Conservation (phyloP, 495 filamentous ascomycete genomes). For the Penicillium malachiteum region DNA sequence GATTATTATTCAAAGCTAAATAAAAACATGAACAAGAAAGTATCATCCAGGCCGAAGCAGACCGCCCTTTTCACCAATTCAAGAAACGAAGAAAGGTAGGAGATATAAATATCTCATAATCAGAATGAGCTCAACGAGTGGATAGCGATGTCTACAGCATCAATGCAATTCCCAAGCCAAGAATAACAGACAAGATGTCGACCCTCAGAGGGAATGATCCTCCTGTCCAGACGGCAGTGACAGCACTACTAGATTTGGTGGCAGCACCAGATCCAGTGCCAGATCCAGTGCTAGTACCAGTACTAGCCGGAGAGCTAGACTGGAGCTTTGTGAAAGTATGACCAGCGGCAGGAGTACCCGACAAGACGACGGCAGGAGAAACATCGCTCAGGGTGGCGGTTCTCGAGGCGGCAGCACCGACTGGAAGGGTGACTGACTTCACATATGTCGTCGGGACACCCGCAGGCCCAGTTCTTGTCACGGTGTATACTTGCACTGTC, state of each 20-base stretch:
- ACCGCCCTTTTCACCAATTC: too few species aligned
- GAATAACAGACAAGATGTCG: background rate
- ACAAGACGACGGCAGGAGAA: background rate
- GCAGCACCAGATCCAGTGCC: background rate
- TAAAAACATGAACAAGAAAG: too few species aligned
- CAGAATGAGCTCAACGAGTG: too few species aligned
- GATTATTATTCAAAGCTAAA: too few species aligned
- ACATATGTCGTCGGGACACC: background rate
- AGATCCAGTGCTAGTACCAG: background rate
- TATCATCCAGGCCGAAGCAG: too few species aligned
- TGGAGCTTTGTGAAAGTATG: background rate
- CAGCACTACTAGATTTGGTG: too few species aligned
- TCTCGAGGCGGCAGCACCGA: background rate
- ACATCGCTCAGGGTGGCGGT: background rate
- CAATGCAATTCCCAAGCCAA: background rate
- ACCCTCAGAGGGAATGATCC: background rate
- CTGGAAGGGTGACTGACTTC: background rate
- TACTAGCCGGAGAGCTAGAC: background rate
- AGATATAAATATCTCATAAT: too few species aligned
- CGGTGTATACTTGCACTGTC: background rate
- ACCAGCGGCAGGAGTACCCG: background rate
- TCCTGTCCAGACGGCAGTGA: background rate
- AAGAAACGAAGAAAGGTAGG: too few species aligned
- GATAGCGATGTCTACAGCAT: background rate
- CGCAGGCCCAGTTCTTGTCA: background rate